Evolutionary conservation across 1,284 basidiomycete genomes (phyloP), one percentile per base, ranked within the genome.

Genomic region (Schizopora paradoxa): DNA sequence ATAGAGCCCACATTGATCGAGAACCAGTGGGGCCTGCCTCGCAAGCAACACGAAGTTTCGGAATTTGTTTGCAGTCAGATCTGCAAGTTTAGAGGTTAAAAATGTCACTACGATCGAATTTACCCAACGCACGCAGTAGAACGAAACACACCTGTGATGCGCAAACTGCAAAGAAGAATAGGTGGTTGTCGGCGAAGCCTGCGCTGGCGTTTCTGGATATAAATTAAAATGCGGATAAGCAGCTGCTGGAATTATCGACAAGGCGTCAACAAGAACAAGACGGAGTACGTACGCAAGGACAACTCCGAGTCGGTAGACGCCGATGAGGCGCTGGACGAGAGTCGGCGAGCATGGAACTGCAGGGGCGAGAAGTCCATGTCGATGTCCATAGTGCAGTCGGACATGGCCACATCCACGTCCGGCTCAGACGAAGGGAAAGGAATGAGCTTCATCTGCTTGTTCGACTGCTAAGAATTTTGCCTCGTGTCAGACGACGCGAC

Each of bases 1-100:
- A 90, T 61, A 84, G 81, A 55, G 80, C 83, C 86, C 86, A 90
- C 82, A 90, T 89, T 22, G 85, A 81, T 55, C 81, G 70, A 60
- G 72, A 70, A 53, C 80, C 82, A 49, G 75, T 74, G 48, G 70
- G 61, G 44, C 77, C 74, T 21, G 78, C 61, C 36, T 79, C 74
- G 53, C 81, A 83, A 31, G 82, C 79, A 45, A 84, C 67, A 52
- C 78, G 76, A 52, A 84, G 72, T 61, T 82, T 88, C 11, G 86
- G 86, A 51, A 90, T 86, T 63, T 86, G 83, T 26, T 77, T 79
- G 58, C 86, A 90, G 45, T 71, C 72, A 46, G 76, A 69, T 41
- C 82, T 86, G 58, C 48, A 31, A 23, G 21, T 39, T 39, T 37
- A 34, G 45, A 43, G 40, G 41, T 19, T 33, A 27, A 18, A 38